Evolutionary conservation across 495 filamentous ascomycete species (phyloP), one percentile per base, ranked within the genome.

Genomic region (Penicillium soppii): DNA sequence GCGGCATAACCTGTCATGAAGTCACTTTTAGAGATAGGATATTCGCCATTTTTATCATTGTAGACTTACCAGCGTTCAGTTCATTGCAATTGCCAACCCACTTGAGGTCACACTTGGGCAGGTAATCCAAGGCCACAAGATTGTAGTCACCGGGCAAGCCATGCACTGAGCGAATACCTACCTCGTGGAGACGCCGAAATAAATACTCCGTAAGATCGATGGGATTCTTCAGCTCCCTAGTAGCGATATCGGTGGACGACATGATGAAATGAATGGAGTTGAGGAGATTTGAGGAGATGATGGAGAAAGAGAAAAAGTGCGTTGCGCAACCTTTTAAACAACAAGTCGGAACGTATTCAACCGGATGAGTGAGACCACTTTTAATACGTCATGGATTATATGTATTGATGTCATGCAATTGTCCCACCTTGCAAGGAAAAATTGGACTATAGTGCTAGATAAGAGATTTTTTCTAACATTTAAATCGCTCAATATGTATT

Each of bases 31-130:
- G 44, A 19, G 21, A 12, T 1, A 10, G 19, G 17, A 16, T 25
- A 12, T 37, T 16, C 16, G 1, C 27, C 7, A 9, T 10, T 15
- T 13, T 5, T n/a, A 6, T 20, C 19, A 0, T 16, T 26, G 33
- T 7, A 26, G 21, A 21, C 69, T 56, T 74, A 82, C 82, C 82
- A 43, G 83, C 83, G 65, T 84, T 83, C 39, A 85, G 78, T 59
- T 88, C 85, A 70, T 88, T 88, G 54, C 76, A 81, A 46, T 85
- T 88, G 43, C 86, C 86, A 1, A 87, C 76, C 86, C 86, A 89
- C 8, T 71, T 53, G 17, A 88, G 74, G 5, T 74, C 81, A 37
- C 70, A 71, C 52, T 81, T 79, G 17, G 77, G 70, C 21, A 87
- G 55, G 52, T 85, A 82, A 62, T 90, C 86, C 41, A 90, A 67